Conservation (phyloP, 2,329 filamentous ascomycete genomes). For the Cladophialophora chaetospira region DNA sequence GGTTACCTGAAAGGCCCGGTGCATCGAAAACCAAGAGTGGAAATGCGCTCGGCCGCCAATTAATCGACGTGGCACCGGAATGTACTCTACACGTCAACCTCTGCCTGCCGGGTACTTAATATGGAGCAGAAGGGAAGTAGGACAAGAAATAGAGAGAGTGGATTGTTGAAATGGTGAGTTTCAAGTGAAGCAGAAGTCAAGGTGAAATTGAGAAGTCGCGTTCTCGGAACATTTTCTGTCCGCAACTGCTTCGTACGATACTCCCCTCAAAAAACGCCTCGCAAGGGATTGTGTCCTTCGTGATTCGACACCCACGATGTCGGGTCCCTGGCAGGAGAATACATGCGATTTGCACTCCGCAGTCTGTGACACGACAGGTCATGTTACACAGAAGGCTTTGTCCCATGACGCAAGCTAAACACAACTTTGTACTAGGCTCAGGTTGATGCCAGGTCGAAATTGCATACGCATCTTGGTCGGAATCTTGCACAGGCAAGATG, state of each 20-base stretch:
- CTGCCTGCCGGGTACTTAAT: constrained; percentile 13
- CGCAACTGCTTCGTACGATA: neutral
- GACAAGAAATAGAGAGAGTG: constrained; percentile 1
- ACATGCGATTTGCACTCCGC: neutral
- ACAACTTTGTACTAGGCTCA: too few species aligned
- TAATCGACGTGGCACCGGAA: constrained; percentile 18
- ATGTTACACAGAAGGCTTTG: constrained; percentile 6
- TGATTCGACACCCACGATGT: constrained; percentile 19
- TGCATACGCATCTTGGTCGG: too few species aligned
- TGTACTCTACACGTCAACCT: constrained; percentile 15
- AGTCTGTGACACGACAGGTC: constrained; percentile 24
- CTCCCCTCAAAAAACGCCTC: neutral
- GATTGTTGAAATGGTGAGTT: neutral
- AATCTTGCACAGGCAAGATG: neutral
- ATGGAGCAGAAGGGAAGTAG: constrained; percentile 3
- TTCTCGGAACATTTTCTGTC: constrained; percentile 7
- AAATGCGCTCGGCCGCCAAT: constrained; percentile 15
- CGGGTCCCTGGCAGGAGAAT: constrained; percentile 14
- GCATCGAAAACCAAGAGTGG: constrained; percentile 24
- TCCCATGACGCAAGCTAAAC: too few species aligned
- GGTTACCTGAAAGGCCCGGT: constrained; percentile 15
- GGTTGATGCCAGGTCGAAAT: neutral
- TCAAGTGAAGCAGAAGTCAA: neutral
- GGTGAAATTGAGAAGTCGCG: neutral
- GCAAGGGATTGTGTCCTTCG: neutral